A percentile compares a stretch with the other conserved stretches of the same genome.
Conservation (phyloP, 768 basidiomycete genomes). For the Trichaptum fuscoviolaceum region DNA sequence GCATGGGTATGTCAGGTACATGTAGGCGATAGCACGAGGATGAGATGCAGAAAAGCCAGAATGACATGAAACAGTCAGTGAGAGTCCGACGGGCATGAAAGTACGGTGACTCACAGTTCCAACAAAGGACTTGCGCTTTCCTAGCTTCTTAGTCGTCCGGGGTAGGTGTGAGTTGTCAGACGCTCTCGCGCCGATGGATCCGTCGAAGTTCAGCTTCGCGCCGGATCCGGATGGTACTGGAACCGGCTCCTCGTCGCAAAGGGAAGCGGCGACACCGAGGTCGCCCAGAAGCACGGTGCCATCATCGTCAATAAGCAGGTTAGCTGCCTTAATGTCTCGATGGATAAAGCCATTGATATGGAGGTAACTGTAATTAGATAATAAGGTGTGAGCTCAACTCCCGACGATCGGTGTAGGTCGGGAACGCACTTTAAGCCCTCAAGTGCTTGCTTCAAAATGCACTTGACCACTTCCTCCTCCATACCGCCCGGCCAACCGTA, state of each 20-base stretch:
- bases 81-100: conserved; percentile 5
- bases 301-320: conserved; percentile 86
- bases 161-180: conserved; percentile 2
- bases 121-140: conserved; percentile 89
- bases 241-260: conserved; percentile 53
- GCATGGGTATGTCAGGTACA: background rate
- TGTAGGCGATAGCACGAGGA: background rate
- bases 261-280: conserved; percentile 85
- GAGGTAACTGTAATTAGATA: conserved; percentile 52
- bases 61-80: conserved; percentile 3
- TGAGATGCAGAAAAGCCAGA: conserved; percentile 2
- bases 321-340: conserved; percentile 91
- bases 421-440: conserved; percentile 80
- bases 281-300: conserved; percentile 90
- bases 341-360: conserved; percentile 90
- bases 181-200: no score
- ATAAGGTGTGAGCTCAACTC: conserved; percentile 6
- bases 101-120: conserved; percentile 58
- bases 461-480: conserved; percentile 84
- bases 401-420: background rate
- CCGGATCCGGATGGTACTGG: conserved; percentile 8
- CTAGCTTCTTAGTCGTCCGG: conserved; percentile 29
- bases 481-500: conserved; percentile 87
- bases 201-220: conserved; percentile 2
- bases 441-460: conserved; percentile 79